Evolutionary conservation across 1,139 yeast species (phyloP), one percentile per base, ranked within the genome.

Genomic region (Saccharomyces hybrid): DNA sequence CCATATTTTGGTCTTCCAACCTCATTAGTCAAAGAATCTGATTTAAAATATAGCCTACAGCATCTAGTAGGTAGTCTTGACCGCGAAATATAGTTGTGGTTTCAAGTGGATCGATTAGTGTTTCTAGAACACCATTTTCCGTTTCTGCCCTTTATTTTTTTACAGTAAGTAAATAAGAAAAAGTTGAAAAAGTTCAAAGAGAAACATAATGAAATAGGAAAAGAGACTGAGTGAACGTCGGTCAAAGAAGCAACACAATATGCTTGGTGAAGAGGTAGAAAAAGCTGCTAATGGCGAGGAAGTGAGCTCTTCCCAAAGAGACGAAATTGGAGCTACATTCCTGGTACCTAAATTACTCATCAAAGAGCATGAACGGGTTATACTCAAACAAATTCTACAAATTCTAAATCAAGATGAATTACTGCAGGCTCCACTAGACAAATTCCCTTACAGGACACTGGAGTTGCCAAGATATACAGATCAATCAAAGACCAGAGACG

Each of bases 401-500:
- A 51, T 56, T 25, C 27, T 49, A 11, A 23, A 29, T 5, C 59
- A 62, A 49, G 51, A 50, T 11, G 64, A 61, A 51, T 42, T 63
- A 14, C 32, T 62, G 25, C 61, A 55, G 46, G 63, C 64, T n/a
- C 56, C 60, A 1, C 41, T 61, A 14, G 53, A 54, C 41, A 50
- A 53, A 28, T 38, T 44, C n/a, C 66, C 66, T 9, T 23, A 46
- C 25, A 61, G 56, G 32, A 53, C 38, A 32, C 51, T 63, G 5
- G 48, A 34, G 5, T 25, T 57, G 11, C 65, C 66, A 3, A 47
- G 41, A 28, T 56, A 20, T 84, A 86, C 4, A 71, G 85, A 46
- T 41, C 29, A 49, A 1, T 46, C 46, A 2, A 32, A 46, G n/a
- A 41, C 29, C 23, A 49, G 54, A 23, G 56, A 55, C 29, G 58